Conservation (phyloP, 2,329 filamentous ascomycete genomes). For the Paraconiothyrium sp. region DNA sequence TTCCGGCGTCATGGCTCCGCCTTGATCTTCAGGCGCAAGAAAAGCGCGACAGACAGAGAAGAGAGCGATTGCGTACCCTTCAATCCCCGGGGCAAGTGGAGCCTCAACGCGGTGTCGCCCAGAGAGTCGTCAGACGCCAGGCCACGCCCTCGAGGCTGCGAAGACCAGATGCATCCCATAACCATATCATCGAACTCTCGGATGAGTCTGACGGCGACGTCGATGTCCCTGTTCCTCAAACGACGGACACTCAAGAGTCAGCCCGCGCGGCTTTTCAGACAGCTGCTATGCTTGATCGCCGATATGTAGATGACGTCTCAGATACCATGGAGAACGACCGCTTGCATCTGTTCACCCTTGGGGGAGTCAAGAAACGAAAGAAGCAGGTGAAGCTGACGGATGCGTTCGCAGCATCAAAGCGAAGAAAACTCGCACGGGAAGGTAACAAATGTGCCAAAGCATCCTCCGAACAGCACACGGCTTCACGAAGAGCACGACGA, state of each 20-base stretch:
- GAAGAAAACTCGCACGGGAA: slow-evolving; percentile 20
- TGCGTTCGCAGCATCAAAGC: slow-evolving; percentile 37
- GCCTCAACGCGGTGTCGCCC: slow-evolving; percentile 47
- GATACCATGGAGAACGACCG: slow-evolving; percentile 58
- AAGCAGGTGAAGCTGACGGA: slow-evolving; percentile 52
- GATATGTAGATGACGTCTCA: slow-evolving; percentile 38
- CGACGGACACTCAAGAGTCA: slow-evolving; percentile 29
- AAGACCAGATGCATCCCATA: slow-evolving; percentile 20
- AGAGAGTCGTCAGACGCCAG: slow-evolving; percentile 31
- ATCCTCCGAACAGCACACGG: slow-evolving; percentile 15
- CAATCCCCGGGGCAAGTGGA: slow-evolving; percentile 35
- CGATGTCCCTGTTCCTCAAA: slow-evolving; percentile 13
- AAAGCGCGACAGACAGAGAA: slow-evolving; percentile 29
- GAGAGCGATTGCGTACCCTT: slow-evolving; percentile 18
- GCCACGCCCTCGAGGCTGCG: slow-evolving; percentile 10
- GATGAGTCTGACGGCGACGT: slow-evolving; percentile 46
- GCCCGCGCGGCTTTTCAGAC: slow-evolving; percentile 30
- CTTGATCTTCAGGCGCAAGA: slow-evolving; percentile 54
- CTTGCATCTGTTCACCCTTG: slow-evolving; percentile 48
- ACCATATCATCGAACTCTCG: slow-evolving; percentile 40
- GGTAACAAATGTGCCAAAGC: background rate
- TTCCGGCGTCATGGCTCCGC: slow-evolving; percentile 61
- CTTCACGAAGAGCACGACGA: slow-evolving; percentile 22
- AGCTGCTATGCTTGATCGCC: slow-evolving; percentile 36
- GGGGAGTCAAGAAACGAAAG: slow-evolving; percentile 38